phyloP scores from a whole-genome alignment of 805 yeast species.

The Wickerhamomyces bisporus region DNA sequence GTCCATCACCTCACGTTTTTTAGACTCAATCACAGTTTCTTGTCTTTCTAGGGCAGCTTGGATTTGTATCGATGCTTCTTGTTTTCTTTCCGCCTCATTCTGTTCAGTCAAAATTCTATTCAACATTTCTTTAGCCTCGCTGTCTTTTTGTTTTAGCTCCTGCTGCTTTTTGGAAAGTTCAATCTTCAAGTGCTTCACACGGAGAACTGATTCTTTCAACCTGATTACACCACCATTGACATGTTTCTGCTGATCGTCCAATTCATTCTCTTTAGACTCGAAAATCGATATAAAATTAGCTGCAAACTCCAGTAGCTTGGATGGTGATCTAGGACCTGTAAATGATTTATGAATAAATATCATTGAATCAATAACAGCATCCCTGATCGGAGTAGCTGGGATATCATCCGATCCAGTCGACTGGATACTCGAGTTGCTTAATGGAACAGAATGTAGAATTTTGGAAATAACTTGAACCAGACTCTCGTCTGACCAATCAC shows the following conservation, averaged over 20 bases:
- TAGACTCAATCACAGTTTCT: slow-evolving; percentile 50
- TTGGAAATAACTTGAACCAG: slow-evolving; percentile 44
- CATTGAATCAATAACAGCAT: slow-evolving; percentile 42
- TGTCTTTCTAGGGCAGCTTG: slow-evolving; percentile 65
- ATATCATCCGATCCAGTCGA: no score
- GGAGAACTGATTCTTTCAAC: slow-evolving; percentile 69
- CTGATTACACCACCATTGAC: slow-evolving; percentile 69
- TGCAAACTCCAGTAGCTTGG: slow-evolving; percentile 48
- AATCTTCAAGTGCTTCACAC: slow-evolving; percentile 55
- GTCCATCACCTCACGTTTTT: slow-evolving; percentile 48
- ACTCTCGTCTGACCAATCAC: slow-evolving; percentile 62
- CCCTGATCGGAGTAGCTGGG: slow-evolving; percentile 28
- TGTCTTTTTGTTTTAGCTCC: slow-evolving; percentile 49
- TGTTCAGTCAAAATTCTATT: slow-evolving; percentile 77
- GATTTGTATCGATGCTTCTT: slow-evolving; percentile 77
- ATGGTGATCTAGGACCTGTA: slow-evolving; percentile 38
- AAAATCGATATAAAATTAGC: slow-evolving; percentile 40
- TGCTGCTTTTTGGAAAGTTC: slow-evolving; percentile 48
- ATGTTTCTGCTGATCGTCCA: slow-evolving; percentile 68
- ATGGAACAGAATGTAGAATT: slow-evolving; percentile 41
- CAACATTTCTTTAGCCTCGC: slow-evolving; percentile 66
- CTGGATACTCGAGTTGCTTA: slow-evolving; percentile 52
- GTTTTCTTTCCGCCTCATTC: slow-evolving; percentile 86
- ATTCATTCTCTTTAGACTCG: slow-evolving; percentile 35
- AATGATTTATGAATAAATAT: slow-evolving; percentile 39